Evolutionary conservation across 352 stramenopile genomes (phyloP).

Genomic region (Aphanomyces cochlioides): DNA sequence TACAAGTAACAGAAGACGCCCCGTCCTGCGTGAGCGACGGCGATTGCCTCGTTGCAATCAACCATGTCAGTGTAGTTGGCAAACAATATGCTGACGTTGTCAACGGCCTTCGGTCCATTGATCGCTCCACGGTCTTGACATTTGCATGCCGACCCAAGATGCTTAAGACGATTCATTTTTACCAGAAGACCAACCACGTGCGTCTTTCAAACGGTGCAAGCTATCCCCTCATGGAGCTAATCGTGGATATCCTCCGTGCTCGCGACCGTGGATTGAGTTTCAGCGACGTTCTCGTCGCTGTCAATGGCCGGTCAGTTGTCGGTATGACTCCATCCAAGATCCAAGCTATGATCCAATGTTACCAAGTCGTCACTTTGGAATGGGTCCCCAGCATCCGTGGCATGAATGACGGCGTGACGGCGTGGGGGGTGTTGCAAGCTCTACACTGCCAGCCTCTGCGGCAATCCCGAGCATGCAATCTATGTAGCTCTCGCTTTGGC

Average conservation of each 20-base stretch:
- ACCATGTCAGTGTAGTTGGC: no score
- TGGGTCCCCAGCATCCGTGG: not conserved
- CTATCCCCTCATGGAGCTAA: not conserved
- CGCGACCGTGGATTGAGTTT: not conserved
- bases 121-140: not conserved
- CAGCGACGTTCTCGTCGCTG: not conserved
- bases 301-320: not conserved
- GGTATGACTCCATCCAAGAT: not conserved
- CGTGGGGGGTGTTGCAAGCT: not conserved
- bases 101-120: no score
- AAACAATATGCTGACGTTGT: no score
- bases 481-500: not conserved
- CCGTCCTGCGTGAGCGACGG: no score
- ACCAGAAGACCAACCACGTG: not conserved
- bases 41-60: no score
- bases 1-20: no score
- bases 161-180: not conserved
- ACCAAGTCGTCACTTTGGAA: not conserved
- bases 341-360: no score
- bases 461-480: not conserved
- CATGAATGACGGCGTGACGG: not conserved
- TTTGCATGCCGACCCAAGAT: not conserved
- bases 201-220: not conserved
- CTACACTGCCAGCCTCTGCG: not conserved
- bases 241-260: not conserved